Percentiles rank a stretch among this genome's conserved stretches.
Conservation (phyloP, 805 yeast genomes). For the Huiozyma sinensis region DNA sequence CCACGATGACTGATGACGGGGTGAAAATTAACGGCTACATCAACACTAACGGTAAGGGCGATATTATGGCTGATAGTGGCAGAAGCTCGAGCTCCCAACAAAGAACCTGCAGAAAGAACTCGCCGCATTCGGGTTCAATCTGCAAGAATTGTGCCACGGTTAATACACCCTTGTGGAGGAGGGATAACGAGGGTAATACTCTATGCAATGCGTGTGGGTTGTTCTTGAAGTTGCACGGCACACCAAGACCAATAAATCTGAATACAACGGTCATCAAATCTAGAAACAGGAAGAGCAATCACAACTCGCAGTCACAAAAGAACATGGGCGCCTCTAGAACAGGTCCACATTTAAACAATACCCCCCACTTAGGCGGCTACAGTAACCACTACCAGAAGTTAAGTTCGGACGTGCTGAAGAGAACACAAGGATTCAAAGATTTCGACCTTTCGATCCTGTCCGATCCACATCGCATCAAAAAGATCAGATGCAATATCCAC, state of each 20-base stretch:
- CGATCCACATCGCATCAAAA: too few relatives aligned
- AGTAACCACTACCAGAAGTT: not conserved
- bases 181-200: slow-evolving; percentile 83
- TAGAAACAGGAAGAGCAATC: slow-evolving; percentile 48
- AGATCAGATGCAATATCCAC: too few relatives aligned
- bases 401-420: not conserved
- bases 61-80: too few relatives aligned
- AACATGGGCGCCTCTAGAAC: too few relatives aligned
- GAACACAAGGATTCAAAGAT: too few relatives aligned
- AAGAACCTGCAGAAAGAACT: not conserved
- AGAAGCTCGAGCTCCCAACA: not conserved
- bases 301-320: not conserved
- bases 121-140: slow-evolving; percentile 33
- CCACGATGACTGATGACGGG: not conserved
- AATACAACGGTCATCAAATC: slow-evolving; percentile 88
- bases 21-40: not conserved
- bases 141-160: slow-evolving; percentile 86
- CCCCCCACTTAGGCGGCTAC: not conserved
- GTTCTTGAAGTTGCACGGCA: slow-evolving; percentile 77
- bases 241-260: slow-evolving; percentile 80
- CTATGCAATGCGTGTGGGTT: slow-evolving; percentile 90
- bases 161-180: slow-evolving; percentile 88
- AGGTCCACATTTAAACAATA: not conserved
- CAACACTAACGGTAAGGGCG: not conserved
- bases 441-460: too few relatives aligned